Evolutionary conservation across 352 stramenopile species (phyloP), one percentile per base, ranked within the genome.

Genomic region (Globisporangium sylvaticum): DNA sequence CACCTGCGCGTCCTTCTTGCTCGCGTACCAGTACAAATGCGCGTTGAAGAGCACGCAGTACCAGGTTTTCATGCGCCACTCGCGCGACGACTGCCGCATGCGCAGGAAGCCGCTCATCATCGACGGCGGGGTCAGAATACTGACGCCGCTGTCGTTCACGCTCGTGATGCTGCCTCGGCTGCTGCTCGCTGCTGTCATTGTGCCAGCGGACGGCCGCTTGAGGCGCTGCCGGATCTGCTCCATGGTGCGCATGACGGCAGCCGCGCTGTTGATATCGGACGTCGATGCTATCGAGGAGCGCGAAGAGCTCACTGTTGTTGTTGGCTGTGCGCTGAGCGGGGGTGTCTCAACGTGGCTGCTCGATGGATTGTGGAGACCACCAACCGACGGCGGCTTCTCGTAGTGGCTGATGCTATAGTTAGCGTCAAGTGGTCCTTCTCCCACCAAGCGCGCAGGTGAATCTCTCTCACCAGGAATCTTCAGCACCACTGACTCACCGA

Each of bases 41-140:
- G 61, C 22, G 31, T 73, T 71, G 58, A 70, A 70, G 60, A 77
- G 71, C 52, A 71, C 62, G 59, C 68, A 78, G 63, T 76, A 80
- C 74, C 74, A 80, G 32, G 74, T 80, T 57, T 80, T 80, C 71
- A 80, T 76, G 50, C 74, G 74, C 74, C 74, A 80, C 65, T 76
- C 74, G 37, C 65, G 64, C 58, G 68, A 48, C 9, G 71, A 57
- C 39, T 74, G 65, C 18, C 71, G 74, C 55, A 80, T 71, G 31
- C 71, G 71, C 54, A 80, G 24, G 31, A 76, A 80, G 52, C 74
- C 74, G 42, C 68, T 62, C 39, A 72, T 70, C 14, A 29, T 58
- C 37, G 42, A 50, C 29, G 55, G 27, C 5, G 63, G 8, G 6
- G 32, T 2, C 18, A 50, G 1, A 5, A 42, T 4, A n/a, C n/a